phyloP scores from a whole-genome alignment of 2,329 filamentous ascomycete species.

The Penicillium occitanis region DNA sequence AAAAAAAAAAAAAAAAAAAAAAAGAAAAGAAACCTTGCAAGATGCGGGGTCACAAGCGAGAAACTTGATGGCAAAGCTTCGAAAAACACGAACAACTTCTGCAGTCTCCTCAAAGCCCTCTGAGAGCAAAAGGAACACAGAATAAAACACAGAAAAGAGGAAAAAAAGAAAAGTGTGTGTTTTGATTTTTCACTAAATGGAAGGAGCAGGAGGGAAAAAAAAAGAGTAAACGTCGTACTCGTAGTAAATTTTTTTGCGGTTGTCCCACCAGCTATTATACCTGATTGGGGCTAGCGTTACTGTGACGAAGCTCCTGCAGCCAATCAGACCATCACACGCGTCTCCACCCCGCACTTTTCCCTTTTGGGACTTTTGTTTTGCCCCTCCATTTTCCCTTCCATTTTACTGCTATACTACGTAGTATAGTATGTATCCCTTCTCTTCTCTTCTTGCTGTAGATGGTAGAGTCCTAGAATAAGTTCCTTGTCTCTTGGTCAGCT shows the following conservation, averaged over 20 bases:
- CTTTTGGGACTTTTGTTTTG: constrained; percentile 12
- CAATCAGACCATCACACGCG: constrained; percentile 17
- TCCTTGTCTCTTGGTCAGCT: too few species aligned
- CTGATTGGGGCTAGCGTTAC: neutral
- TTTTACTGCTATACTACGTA: too few species aligned
- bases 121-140: neutral
- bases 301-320: neutral
- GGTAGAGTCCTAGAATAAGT: too few species aligned
- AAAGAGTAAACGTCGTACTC: constrained; percentile 10
- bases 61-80: neutral
- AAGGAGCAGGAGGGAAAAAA: neutral
- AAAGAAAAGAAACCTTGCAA: neutral
- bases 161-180: constrained; percentile 2
- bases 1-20: too few species aligned
- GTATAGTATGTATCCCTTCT: neutral
- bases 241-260: constrained; percentile 16
- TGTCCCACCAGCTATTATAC: constrained; percentile 15
- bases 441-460: neutral
- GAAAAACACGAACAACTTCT: constrained; percentile 3
- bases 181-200: neutral
- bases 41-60: constrained; percentile 17
- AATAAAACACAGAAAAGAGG: neutral
- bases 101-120: neutral
- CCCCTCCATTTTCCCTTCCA: neutral
- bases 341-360: constrained; percentile 20